These are phyloP conservation scores for Flueggea neowawraea DNA, from an alignment of 441 rosid genomes.

Conservation along the genomic window DNA sequence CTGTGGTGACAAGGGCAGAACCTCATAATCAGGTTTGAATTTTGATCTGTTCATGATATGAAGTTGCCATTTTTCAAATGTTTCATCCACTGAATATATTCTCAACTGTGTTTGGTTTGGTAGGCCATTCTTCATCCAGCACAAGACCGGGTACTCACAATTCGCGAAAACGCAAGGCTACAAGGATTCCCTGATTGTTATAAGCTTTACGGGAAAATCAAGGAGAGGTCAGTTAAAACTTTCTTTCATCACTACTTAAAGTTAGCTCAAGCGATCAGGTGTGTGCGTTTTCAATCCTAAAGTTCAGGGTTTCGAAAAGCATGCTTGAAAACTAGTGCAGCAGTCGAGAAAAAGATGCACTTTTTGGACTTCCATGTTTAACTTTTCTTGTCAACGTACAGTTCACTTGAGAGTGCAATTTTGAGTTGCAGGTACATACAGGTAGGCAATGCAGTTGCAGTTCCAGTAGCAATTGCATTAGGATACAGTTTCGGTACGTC, in stretches of 20 bases:
- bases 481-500: conserved; percentile 55
- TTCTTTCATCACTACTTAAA: neutral
- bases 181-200: conserved; percentile 76
- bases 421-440: conserved; percentile 44
- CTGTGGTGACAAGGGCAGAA: conserved; percentile 71
- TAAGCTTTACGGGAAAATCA: conserved; percentile 53
- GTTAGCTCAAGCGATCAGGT: too few species aligned
- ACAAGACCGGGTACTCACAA: conserved; percentile 60
- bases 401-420: too few species aligned
- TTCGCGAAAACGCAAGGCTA: conserved; percentile 67
- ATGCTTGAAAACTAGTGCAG: too few species aligned
- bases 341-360: too few species aligned
- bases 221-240: conserved; percentile 38
- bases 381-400: neutral
- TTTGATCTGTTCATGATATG: too few species aligned
- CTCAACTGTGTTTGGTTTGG: neutral
- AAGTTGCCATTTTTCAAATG: too few species aligned
- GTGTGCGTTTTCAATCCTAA: too few species aligned
- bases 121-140: conserved; percentile 64
- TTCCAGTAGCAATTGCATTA: conserved; percentile 65
- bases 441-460: conserved; percentile 78
- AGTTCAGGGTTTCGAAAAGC: too few species aligned
- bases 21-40: conserved; percentile 84
- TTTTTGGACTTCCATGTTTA: neutral
- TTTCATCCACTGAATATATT: too few species aligned